phyloP scores from a whole-genome alignment of 208 protist species.

The Naegleria gruberi region DNA sequence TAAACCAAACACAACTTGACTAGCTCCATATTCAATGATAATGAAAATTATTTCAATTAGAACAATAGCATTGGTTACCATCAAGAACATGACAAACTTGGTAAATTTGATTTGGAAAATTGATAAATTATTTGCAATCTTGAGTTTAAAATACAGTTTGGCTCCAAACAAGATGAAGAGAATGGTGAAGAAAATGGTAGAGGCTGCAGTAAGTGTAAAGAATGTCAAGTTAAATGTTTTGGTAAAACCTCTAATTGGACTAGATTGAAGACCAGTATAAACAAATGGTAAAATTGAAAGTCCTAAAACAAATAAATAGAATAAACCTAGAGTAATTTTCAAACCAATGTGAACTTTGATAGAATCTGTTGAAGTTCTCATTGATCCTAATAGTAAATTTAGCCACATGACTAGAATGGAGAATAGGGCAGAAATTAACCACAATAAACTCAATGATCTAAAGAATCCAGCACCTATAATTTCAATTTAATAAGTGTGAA shows the following conservation, averaged over 20 bases:
- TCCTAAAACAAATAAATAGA: not conserved
- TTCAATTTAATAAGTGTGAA: too few relatives aligned
- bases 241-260: too few relatives aligned
- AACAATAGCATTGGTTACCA: not conserved
- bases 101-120: conserved; percentile 6
- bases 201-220: not conserved
- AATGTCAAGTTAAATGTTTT: not conserved
- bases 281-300: not conserved
- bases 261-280: not conserved
- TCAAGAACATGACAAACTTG: not conserved
- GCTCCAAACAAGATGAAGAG: not conserved
- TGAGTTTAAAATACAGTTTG: not conserved
- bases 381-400: not conserved
- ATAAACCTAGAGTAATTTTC: not conserved
- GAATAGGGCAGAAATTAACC: not conserved
- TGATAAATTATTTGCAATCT: not conserved
- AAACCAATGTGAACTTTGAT: not conserved
- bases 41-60: not conserved
- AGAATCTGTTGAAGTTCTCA: not conserved
- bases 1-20: not conserved
- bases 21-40: not conserved
- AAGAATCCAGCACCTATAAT: not conserved
- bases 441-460: not conserved
- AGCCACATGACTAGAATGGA: not conserved
- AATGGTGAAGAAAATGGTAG: not conserved